Base-by-base conservation (phyloP, 805 yeast genomes). In the Barnettozyma pratensis region DNA sequence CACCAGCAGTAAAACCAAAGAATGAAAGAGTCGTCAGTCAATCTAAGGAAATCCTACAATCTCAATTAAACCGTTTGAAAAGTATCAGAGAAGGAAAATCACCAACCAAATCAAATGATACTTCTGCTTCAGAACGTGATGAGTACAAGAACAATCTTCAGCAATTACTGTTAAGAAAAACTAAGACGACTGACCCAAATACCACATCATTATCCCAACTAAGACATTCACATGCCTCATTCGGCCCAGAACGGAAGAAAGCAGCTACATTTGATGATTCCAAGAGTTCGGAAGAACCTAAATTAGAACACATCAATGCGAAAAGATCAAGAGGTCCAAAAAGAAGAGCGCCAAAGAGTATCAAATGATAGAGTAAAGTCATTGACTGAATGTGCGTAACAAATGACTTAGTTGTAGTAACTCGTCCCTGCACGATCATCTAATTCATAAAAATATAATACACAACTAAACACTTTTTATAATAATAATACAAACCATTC, bases 271-370 rank as follows among this genome's bases (percentile, higher is more conserved):
- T 61, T 37, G 57, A 57, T 45, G 28, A 46, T 12, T 45, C 55
- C 3, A 34, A 12, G 8, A 11, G 19, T 19, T 19, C 28, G 6
- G 30, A 14, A 9, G 44, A 27, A 14, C 52, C 44, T n/a, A 37
- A 45, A 25, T 46, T 67, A 34, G 59, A 55, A 1, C 72, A 68
- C 43, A 50, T 63, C 28, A 67, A 60, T 26, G 67, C 65, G 37
- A 47, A 54, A 4, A 60, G 72, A 48, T 54, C 69, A 5, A 64
- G 56, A 48, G 72, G 70, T 5, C 72, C 71, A 34, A 68, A 67
- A 48, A 55, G 73, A 59, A 55, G 73, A 41, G 60, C 62, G 6
- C 74, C 71, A 28, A 60, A 54, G 27, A 39, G 46, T 11, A 29
- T 46, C 7, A 35, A 40, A 29, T 43, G 32, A 42, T n/a, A 19